Conservation (phyloP, 179 eudicot genomes). For the Silene vulgaris region DNA sequence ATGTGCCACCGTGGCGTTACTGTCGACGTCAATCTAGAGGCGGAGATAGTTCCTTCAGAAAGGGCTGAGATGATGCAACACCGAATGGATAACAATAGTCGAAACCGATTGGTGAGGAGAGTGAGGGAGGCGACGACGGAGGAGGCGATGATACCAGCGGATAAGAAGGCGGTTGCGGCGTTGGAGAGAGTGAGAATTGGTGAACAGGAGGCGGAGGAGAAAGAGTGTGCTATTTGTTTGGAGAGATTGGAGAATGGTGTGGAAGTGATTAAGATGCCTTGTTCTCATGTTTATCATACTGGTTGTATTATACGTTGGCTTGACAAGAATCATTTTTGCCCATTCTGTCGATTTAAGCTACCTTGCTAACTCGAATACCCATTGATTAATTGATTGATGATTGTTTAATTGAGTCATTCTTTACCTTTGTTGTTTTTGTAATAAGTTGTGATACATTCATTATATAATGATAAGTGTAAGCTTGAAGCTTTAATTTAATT, state of each 20-base stretch:
- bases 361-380: slow-evolving; percentile 10
- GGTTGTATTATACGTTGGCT: slow-evolving; percentile 34
- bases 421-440: neutral
- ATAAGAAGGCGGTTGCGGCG: slow-evolving; percentile 27
- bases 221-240: slow-evolving; percentile 35
- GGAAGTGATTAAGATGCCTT: slow-evolving; percentile 34
- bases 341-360: slow-evolving; percentile 38
- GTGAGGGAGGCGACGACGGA: slow-evolving; percentile 16
- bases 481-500: no score
- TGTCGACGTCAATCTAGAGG: slow-evolving; percentile 4
- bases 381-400: neutral
- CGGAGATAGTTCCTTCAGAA: slow-evolving; percentile 12
- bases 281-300: slow-evolving; percentile 33
- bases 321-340: slow-evolving; percentile 32
- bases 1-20: neutral
- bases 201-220: slow-evolving; percentile 14
- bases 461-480: neutral
- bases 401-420: neutral
- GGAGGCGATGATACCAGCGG: slow-evolving; percentile 22
- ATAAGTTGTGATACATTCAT: neutral
- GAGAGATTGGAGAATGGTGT: slow-evolving; percentile 24
- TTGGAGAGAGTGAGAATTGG: slow-evolving; percentile 25
- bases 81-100: slow-evolving; percentile 23
- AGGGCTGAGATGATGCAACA: slow-evolving; percentile 21
- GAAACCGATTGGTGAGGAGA: neutral